phyloP scores from a whole-genome alignment of 257 asterid species.

The Gentiana straminea region DNA sequence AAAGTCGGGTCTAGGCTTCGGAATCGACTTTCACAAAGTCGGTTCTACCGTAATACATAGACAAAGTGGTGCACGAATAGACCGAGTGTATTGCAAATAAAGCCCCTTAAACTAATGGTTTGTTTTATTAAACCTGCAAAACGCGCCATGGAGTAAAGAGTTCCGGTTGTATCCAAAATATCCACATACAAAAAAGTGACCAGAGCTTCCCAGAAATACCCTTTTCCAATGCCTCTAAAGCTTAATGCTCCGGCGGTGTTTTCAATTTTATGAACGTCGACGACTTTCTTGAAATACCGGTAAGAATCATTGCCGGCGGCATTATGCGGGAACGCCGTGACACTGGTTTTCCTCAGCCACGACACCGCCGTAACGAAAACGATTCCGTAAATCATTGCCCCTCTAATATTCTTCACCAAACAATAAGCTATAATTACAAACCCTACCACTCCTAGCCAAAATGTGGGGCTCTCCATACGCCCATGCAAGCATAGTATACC shows the following conservation, averaged over 20 bases:
- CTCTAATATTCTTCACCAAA: slow-evolving; percentile 60
- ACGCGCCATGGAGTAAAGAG: slow-evolving; percentile 70
- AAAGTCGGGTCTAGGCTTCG: too few relatives aligned
- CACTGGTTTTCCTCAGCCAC: slow-evolving; percentile 69
- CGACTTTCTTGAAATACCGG: slow-evolving; percentile 51
- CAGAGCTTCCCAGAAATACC: slow-evolving; percentile 74
- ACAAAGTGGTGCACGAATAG: too few relatives aligned
- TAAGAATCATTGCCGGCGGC: slow-evolving; percentile 52
- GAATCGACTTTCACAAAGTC: too few relatives aligned
- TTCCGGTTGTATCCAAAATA: slow-evolving; percentile 80
- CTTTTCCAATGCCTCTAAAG: slow-evolving; percentile 52
- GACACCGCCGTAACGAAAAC: slow-evolving; percentile 80
- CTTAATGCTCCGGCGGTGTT: slow-evolving; percentile 80
- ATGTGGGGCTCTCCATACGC: slow-evolving; percentile 77
- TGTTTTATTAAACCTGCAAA: too few relatives aligned
- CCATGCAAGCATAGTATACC: slow-evolving; percentile 43
- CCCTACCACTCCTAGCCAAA: slow-evolving; percentile 79
- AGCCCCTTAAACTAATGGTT: too few relatives aligned
- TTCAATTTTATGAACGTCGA: slow-evolving; percentile 60
- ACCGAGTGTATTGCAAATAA: too few relatives aligned
- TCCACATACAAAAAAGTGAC: slow-evolving; percentile 77
- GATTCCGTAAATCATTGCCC: slow-evolving; percentile 88
- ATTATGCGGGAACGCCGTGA: slow-evolving; percentile 58
- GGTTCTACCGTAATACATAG: too few relatives aligned
- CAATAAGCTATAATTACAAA: slow-evolving; percentile 68